These are phyloP conservation scores for Samsoniella hepiali DNA, from an alignment of 2,329 filamentous ascomycete genomes.

Conservation along the genomic window DNA sequence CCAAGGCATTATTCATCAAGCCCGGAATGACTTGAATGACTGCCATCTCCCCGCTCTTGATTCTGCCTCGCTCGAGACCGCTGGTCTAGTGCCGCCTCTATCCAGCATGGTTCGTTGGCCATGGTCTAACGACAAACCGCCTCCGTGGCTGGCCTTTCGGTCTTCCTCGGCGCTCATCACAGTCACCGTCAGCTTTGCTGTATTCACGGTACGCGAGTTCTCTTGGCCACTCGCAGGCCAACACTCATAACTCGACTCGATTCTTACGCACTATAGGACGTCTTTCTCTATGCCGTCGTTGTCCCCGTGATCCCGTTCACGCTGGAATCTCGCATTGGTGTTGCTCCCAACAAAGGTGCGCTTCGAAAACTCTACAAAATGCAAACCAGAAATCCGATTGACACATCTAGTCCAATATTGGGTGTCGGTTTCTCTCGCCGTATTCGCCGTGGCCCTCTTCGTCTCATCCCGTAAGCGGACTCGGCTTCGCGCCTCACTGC, in stretches of 20 bases:
- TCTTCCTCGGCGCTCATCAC: conserved; percentile 34
- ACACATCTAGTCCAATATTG: conserved; percentile 30
- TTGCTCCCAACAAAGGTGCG: conserved; percentile 24
- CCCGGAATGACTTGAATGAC: background rate
- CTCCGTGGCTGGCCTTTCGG: conserved; percentile 29
- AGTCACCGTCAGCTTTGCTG: conserved; percentile 32
- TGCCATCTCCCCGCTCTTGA: background rate
- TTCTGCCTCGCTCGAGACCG: background rate
- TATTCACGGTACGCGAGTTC: conserved; percentile 31
- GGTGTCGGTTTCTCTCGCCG: conserved; percentile 35
- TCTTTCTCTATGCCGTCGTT: conserved; percentile 35
- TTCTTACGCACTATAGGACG: conserved; percentile 28
- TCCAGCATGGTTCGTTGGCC: conserved; percentile 23
- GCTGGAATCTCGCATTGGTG: conserved; percentile 27
- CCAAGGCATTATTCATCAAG: background rate
- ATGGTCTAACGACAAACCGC: conserved; percentile 24
- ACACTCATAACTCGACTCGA: background rate
- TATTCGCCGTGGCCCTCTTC: conserved; percentile 32
- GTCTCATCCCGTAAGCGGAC: conserved; percentile 30
- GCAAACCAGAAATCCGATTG: background rate
- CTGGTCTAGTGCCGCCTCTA: background rate
- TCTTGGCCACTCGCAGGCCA: background rate
- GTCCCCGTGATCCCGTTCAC: conserved; percentile 34
- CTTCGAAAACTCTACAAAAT: background rate
- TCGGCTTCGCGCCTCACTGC: background rate